Evolutionary conservation across 2,329 filamentous ascomycete species (phyloP).

Genomic region (Stagonosporopsis rhizophila): DNA sequence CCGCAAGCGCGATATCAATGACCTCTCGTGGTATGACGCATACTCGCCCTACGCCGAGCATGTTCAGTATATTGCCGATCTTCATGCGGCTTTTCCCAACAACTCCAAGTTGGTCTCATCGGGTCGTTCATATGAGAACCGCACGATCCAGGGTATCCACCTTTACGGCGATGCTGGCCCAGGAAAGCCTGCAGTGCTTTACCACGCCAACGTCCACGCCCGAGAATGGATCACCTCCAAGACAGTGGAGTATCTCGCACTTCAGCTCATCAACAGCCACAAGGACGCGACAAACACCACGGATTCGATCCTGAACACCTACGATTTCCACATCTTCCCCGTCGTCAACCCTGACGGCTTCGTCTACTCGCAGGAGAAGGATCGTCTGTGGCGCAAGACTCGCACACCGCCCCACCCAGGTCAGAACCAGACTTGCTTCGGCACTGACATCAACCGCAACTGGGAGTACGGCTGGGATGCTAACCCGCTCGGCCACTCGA

Average conservation of each 20-base stretch:
- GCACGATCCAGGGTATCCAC: conserved; percentile 34
- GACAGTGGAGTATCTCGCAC: conserved; percentile 31
- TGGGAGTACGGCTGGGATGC: conserved; percentile 44
- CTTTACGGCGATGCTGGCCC: conserved; percentile 32
- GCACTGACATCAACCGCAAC: conserved; percentile 46
- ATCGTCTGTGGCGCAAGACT: conserved; percentile 48
- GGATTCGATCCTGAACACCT: conserved; percentile 30
- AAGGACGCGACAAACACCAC: conserved; percentile 31
- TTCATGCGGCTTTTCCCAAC: conserved; percentile 26
- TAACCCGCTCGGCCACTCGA: conserved; percentile 37
- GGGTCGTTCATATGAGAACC: conserved; percentile 30
- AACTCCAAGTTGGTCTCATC: conserved; percentile 31
- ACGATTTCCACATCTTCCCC: conserved; percentile 36
- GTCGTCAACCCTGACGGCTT: conserved; percentile 40
- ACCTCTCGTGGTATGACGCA: conserved; percentile 28
- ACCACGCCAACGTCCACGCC: conserved; percentile 16
- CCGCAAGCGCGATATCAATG: conserved; percentile 21
- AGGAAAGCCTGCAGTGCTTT: conserved; percentile 50
- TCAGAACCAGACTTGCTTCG: conserved; percentile 38
- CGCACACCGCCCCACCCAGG: conserved; percentile 34
- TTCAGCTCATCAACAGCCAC: conserved; percentile 31
- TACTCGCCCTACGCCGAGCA: conserved; percentile 35
- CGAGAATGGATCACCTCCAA: conserved; percentile 55
- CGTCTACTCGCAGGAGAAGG: conserved; percentile 42
- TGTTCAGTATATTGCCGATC: conserved; percentile 27